Percentiles rank a stretch among this genome's conserved stretches.
phyloP scores from a whole-genome alignment of 352 stramenopile genomes.

The Globisporangium emineosum region DNA sequence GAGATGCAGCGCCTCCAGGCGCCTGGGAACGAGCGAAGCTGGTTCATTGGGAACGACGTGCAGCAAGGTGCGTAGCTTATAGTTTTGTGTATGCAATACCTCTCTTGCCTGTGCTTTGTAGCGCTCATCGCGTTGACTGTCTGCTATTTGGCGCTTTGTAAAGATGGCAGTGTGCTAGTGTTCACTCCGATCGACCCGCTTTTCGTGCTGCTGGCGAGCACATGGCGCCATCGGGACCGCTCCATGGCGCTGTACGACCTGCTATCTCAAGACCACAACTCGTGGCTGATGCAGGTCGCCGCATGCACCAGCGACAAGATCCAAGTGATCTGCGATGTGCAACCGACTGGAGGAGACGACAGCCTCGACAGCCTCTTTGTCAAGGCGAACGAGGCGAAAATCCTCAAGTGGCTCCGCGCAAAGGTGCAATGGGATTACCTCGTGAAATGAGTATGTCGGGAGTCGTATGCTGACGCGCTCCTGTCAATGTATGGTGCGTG shows the following conservation, averaged over 20 bases:
- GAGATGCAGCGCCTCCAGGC: constrained; percentile 62
- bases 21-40: constrained; percentile 50
- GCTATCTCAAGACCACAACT: constrained; percentile 39
- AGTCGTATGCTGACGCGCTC: not conserved
- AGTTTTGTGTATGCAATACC: not conserved
- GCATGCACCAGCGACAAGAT: constrained; percentile 29
- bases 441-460: too few relatives aligned
- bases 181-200: constrained; percentile 67
- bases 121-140: not conserved
- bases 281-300: constrained; percentile 51
- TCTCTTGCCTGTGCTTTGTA: not conserved
- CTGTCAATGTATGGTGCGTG: not conserved
- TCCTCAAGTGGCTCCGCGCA: constrained; percentile 38
- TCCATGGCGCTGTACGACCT: constrained; percentile 64
- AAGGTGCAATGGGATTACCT: too few relatives aligned
- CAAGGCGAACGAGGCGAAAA: constrained; percentile 54
- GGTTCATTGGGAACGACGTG: constrained; percentile 76
- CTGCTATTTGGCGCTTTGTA: not conserved
- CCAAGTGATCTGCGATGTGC: constrained; percentile 54
- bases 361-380: constrained; percentile 53
- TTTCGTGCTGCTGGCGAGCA: constrained; percentile 64
- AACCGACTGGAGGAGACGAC: constrained; percentile 35
- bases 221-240: constrained; percentile 40
- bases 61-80: constrained; percentile 34
- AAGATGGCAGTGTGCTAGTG: constrained; percentile 58